These are phyloP conservation scores for Rhodosporidiobolus sp. DNA, from an alignment of 768 basidiomycete genomes.

Conservation along the genomic window DNA sequence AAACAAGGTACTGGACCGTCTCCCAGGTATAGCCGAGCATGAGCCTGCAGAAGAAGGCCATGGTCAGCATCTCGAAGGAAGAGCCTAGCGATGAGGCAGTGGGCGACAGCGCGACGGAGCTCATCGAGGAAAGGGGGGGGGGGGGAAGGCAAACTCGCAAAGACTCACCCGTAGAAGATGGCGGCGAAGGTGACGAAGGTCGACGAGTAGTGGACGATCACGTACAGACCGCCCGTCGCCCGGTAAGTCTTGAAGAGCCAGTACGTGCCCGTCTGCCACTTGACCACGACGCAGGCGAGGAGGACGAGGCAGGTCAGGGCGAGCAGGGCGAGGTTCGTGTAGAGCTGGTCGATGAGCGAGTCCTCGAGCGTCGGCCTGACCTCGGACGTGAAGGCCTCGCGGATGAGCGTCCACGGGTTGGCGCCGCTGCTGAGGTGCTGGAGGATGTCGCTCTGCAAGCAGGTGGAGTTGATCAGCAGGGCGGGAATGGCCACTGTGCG, in stretches of 20 bases:
- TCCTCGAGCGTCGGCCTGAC: not conserved
- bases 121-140: too few species aligned
- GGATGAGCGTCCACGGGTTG: conserved; percentile 1
- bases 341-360: conserved; percentile 16
- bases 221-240: conserved; percentile 9
- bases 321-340: not conserved
- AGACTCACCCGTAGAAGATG: not conserved
- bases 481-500: too few species aligned
- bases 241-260: conserved; percentile 16
- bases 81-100: too few species aligned
- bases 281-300: conserved; percentile 4
- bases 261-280: not conserved
- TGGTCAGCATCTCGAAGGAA: too few species aligned
- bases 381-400: not conserved
- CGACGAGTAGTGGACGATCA: conserved; percentile 24
- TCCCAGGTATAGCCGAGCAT: not conserved
- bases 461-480: not conserved
- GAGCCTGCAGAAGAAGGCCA: conserved; percentile 8
- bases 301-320: conserved; percentile 1
- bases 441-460: not conserved
- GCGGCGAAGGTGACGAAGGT: not conserved
- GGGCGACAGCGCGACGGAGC: too few species aligned
- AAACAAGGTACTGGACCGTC: not conserved
- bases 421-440: not conserved
- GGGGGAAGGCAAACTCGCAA: not conserved